Evolutionary conservation across 2,329 filamentous ascomycete genomes (phyloP).

Genomic region (Ciborinia camelliae): DNA sequence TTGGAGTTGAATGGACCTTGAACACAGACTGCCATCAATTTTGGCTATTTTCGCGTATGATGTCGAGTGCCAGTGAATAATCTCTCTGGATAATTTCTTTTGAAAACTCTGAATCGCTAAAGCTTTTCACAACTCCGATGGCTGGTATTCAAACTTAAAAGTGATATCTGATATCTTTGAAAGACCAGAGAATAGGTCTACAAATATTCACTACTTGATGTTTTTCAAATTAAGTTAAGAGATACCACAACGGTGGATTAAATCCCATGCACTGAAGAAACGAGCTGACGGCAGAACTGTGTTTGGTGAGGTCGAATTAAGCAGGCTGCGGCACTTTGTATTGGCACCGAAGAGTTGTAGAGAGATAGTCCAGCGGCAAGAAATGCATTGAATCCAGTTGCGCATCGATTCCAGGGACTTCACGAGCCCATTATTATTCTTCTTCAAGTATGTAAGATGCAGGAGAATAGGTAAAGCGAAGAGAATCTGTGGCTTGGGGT

Average conservation of each 20-base stretch:
- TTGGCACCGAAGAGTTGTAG: slow-evolving; percentile 14
- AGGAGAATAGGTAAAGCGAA: slow-evolving; percentile 25
- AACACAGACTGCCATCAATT: slow-evolving; percentile 38
- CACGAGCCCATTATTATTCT: slow-evolving; percentile 27
- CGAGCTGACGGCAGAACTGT: slow-evolving; percentile 11
- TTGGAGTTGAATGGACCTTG: slow-evolving; percentile 34
- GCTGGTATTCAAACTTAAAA: neutral
- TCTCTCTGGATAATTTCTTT: no score
- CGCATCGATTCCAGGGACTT: slow-evolving; percentile 24
- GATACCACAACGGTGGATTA: neutral
- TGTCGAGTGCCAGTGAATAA: slow-evolving; percentile 20
- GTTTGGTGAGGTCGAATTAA: slow-evolving; percentile 9
- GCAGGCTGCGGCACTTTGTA: slow-evolving; percentile 18
- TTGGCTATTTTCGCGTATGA: slow-evolving; percentile 23
- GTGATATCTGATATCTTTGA: neutral
- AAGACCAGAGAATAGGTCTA: slow-evolving; percentile 1
- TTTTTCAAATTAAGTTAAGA: slow-evolving; percentile 7
- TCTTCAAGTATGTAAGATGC: slow-evolving; percentile 24
- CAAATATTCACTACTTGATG: slow-evolving; percentile 17
- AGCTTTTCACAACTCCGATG: neutral
- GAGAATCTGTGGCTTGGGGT: slow-evolving; percentile 32
- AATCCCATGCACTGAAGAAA: slow-evolving; percentile 14
- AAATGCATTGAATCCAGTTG: slow-evolving; percentile 12
- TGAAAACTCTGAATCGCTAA: neutral
- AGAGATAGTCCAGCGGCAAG: slow-evolving; percentile 15